Evolutionary conservation across 2,329 filamentous ascomycete species (phyloP), one percentile per base, ranked within the genome.

Genomic region (Grosmannia clavigera): DNA sequence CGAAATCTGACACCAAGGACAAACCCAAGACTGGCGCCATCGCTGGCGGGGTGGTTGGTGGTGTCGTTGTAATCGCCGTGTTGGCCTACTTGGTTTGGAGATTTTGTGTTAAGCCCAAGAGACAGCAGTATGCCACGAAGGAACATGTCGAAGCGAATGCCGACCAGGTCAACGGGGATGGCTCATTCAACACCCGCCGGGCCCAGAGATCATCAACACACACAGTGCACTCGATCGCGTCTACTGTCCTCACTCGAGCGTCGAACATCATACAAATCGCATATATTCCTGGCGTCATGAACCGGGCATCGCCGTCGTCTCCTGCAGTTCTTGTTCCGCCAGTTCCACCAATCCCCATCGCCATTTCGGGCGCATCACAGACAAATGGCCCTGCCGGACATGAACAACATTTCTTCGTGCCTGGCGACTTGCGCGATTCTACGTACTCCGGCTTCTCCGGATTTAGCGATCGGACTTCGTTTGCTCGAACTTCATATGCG

Each of bases 231-330:
- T 97, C 92, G 14, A 90, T 99, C 70, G 94, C 94, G 19, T 96
- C 92, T 11, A 97, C 92, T 31, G 91, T 97, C 61, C 82, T 96
- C 62, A 97, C 94, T 22, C 86, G 94, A 63, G 94, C 94, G 56
- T 97, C 94, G 68, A 99, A 99, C 76, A 92, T 99, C 70, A 99
- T 99, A 68, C 94, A 97, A 75, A 99, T 99, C 73, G 94, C 94
- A 60, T 99, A 97, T 73, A 97, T 99, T 65, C 94, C 94, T 16
- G 94, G 94, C 62, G 92, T 97, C 68, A 96, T 90, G 62, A 96
- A 96, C 75, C 84, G 92, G 66, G 91, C 92, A 14, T 85, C 86
- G 9, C 88, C 89, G 5, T 86, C 87, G n/a, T 92, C 90, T 0
- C 89, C 90, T 3, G 85, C 84, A 48, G 76, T 90, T 25, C 81